phyloP scores from a whole-genome alignment of 2,329 filamentous ascomycete genomes.

The Cyanodermella asteris region DNA sequence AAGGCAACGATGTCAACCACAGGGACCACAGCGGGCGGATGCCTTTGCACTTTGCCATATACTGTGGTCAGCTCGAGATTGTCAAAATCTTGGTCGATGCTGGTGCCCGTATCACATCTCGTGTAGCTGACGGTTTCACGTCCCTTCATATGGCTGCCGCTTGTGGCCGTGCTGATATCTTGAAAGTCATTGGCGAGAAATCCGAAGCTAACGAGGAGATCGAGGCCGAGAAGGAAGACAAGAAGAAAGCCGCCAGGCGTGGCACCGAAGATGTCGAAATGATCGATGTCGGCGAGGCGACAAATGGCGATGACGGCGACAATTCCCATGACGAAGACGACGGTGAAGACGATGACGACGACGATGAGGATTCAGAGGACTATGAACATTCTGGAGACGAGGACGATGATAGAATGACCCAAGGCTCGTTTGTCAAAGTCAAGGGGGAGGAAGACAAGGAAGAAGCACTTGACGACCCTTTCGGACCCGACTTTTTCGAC shows the following conservation, averaged over 20 bases:
- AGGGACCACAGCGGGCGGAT: constrained; percentile 61
- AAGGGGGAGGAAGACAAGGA: constrained; percentile 18
- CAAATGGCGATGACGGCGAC: constrained; percentile 16
- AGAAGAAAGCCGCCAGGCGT: constrained; percentile 8
- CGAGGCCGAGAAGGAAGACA: constrained; percentile 20
- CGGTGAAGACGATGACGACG: constrained; percentile 20
- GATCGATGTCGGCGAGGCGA: constrained; percentile 11
- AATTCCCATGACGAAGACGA: constrained; percentile 24
- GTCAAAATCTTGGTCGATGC: constrained; percentile 50
- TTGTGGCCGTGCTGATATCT: constrained; percentile 44
- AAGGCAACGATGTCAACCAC: constrained; percentile 47
- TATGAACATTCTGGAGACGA: constrained; percentile 17
- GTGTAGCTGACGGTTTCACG: constrained; percentile 59
- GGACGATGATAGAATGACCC: constrained; percentile 28
- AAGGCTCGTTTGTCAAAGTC: constrained; percentile 57
- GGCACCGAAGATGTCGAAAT: constrained; percentile 5
- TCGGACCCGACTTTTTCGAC: constrained; percentile 61
- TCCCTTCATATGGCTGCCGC: constrained; percentile 64
- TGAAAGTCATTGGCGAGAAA: constrained; percentile 49
- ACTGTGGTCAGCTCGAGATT: constrained; percentile 44
- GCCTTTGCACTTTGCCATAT: constrained; percentile 55
- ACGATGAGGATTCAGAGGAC: no score
- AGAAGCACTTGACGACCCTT: constrained; percentile 27
- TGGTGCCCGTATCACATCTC: constrained; percentile 49
- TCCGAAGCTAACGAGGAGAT: constrained; percentile 53